Conservation (phyloP, 2,329 filamentous ascomycete species). For the Pseudogymnoascus sp. region DNA sequence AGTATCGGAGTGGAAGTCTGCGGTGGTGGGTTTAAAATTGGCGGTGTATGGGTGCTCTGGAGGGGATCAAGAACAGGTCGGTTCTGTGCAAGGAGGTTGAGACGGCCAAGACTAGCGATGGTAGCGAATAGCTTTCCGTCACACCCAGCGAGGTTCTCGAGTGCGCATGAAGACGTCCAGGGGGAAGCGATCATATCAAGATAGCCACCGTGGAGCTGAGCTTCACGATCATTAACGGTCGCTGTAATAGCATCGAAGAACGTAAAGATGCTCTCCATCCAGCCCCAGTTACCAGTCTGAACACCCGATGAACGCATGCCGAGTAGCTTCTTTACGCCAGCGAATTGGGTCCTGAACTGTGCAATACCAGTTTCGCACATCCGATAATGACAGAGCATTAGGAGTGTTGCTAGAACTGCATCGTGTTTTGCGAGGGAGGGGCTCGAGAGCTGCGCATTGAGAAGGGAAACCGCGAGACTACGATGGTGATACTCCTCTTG, state of each 20-base stretch:
- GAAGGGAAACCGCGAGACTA: conserved; percentile 67
- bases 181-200: conserved; percentile 57
- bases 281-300: conserved; percentile 62
- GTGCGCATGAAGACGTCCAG: conserved; percentile 49
- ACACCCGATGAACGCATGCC: conserved; percentile 57
- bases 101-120: conserved; percentile 71
- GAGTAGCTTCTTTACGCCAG: conserved; percentile 84
- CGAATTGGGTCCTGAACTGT: conserved; percentile 89
- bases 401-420: conserved; percentile 77
- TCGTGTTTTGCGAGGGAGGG: conserved; percentile 70
- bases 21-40: conserved; percentile 33
- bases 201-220: conserved; percentile 61
- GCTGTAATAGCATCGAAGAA: conserved; percentile 92
- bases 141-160: conserved; percentile 81
- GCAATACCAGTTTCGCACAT: conserved; percentile 90
- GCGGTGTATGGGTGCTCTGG: conserved; percentile 32
- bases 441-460: conserved; percentile 80
- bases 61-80: conserved; percentile 47
- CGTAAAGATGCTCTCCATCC: conserved; percentile 90
- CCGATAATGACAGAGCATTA: conserved; percentile 84
- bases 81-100: conserved; percentile 76
- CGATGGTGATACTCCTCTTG: conserved; percentile 81
- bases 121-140: conserved; percentile 81
- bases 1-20: conserved; percentile 28
- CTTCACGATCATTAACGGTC: conserved; percentile 84